phyloP scores from a whole-genome alignment of 2,329 filamentous ascomycete genomes.

The Colletotrichum australisinense region DNA sequence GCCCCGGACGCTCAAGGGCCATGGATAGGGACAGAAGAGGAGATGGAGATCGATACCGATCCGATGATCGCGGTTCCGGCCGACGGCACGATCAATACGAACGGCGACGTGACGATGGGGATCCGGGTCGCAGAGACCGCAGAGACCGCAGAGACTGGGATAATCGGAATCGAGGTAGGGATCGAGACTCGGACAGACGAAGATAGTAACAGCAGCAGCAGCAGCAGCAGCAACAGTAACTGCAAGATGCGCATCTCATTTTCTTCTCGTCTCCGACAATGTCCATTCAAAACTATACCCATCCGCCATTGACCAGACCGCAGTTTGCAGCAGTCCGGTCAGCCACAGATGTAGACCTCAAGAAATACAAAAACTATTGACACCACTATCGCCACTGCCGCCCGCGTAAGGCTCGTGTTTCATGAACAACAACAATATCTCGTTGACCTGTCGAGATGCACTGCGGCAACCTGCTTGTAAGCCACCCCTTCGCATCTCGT shows the following conservation, averaged over 20 bases:
- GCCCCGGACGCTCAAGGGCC: constrained; percentile 41
- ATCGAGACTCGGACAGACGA: constrained; percentile 45
- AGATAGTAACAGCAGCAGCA: constrained; percentile 22
- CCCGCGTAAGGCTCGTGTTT: constrained; percentile 35
- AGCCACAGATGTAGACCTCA: constrained; percentile 24
- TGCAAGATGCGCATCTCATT: neutral
- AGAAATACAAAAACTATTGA: constrained; percentile 13
- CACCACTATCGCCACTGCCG: constrained; percentile 29
- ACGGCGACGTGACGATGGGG: constrained; percentile 39
- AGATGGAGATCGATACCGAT: constrained; percentile 30
- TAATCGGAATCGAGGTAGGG: constrained; percentile 43
- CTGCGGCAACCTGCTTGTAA: constrained; percentile 23
- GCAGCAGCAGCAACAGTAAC: constrained; percentile 2
- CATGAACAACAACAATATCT: constrained; percentile 20
- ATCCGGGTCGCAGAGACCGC: constrained; percentile 49
- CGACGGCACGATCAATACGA: constrained; percentile 34
- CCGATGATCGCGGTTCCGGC: constrained; percentile 28
- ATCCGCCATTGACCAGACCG: constrained; percentile 7
- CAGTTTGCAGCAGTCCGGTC: constrained; percentile 21
- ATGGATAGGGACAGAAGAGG: constrained; percentile 20
- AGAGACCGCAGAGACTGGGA: constrained; percentile 49
- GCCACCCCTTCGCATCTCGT: constrained; percentile 2
- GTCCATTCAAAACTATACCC: constrained; percentile 20
- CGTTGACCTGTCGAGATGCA: constrained; percentile 23
- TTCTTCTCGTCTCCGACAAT: constrained; percentile 14